Evolutionary conservation across 441 rosid genomes (phyloP), one percentile per base, ranked within the genome.

Genomic region (Geranium incanum): DNA sequence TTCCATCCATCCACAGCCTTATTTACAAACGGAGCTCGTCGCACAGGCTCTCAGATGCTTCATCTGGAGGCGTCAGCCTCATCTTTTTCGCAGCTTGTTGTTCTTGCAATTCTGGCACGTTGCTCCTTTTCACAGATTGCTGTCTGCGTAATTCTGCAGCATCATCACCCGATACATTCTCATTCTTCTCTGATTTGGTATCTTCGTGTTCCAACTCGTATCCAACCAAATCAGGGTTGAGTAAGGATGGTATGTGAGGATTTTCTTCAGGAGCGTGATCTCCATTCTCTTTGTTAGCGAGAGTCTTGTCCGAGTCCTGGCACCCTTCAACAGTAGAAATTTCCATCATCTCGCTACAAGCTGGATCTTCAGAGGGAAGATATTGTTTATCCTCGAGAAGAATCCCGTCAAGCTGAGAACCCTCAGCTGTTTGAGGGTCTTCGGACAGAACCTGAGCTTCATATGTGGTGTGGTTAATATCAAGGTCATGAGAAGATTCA

Each of bases 71-170:
- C n/a, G 79, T 60, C 45, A 87, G 77, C 74, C 84, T 78, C 28
- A 72, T 82, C 81, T 92, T 84, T 80, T 93, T 91, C 15, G 90
- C 79, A 76, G 84, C 83, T 75, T 77, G 85, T 74, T 81, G 75
- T 74, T 77, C 92, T 8, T 76, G 78, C 57, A 70, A 68, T 8
- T 82, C 86, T 65, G 66, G 78, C 71, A 21, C 70, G 16, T 41
- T 38, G 5, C 59, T 72, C n/a, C 55, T 43, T 63, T 57, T 71
- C 64, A 60, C 16, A 65, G 66, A 21, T 60, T 21, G 66, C 19
- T 60, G 66, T 3, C 9, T 36, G 13, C 7, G 66, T 21, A 21
- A 60, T 4, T 21, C 65, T 6, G 13, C 36, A 18, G 1, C 28
- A 3, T 69, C 71, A 16, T 78, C 73, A 21, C 63, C 9, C 1